Conservation (phyloP, 2,329 filamentous ascomycete genomes). For the Cordyceps militaris region DNA sequence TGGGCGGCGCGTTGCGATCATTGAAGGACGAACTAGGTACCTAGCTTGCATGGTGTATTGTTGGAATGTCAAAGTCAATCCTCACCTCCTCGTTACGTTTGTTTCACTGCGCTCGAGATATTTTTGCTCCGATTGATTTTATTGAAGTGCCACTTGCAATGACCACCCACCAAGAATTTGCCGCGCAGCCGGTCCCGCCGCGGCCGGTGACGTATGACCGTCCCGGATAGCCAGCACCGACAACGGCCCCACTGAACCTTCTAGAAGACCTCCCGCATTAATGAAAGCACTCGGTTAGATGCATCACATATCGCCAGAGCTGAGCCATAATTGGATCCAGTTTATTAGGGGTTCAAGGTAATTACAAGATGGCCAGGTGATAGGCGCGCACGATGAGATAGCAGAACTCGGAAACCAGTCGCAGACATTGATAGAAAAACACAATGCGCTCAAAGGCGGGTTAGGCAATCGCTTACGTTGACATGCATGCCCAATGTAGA, state of each 20-base stretch:
- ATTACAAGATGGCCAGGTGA: slow-evolving; percentile 4
- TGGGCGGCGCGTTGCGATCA: no score
- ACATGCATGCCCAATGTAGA: slow-evolving; percentile 2
- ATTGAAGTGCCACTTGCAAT: no score
- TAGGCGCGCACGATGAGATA: background rate
- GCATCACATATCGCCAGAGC: slow-evolving; percentile 1
- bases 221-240: background rate
- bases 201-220: slow-evolving; percentile 5
- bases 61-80: no score
- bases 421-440: background rate
- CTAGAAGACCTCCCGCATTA: slow-evolving; percentile 33
- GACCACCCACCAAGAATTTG: background rate
- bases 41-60: background rate
- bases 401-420: background rate
- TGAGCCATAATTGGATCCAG: background rate
- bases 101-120: no score
- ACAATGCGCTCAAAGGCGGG: background rate
- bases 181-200: background rate
- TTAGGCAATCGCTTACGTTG: background rate
- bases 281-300: slow-evolving; percentile 29
- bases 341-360: slow-evolving; percentile 9
- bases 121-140: no score
- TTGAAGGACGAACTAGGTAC: no score
- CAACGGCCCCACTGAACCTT: slow-evolving; percentile 36
- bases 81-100: no score